phyloP scores from a whole-genome alignment of 1,284 basidiomycete genomes.

The Paramarasmius palmivorus region DNA sequence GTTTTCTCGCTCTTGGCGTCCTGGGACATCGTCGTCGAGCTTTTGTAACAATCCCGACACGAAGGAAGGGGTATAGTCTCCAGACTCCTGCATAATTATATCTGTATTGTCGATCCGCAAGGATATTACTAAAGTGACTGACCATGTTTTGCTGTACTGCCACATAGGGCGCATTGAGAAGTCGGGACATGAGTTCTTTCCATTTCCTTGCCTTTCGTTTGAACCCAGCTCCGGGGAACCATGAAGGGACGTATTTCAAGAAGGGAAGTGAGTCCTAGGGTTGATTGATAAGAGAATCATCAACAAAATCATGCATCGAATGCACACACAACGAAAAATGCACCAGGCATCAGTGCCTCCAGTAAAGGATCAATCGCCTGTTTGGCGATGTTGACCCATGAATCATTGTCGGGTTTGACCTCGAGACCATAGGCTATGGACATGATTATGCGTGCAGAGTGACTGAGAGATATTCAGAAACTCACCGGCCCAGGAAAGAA shows the following conservation, averaged over 20 bases:
- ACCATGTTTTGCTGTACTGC: not conserved
- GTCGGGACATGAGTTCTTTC: not conserved
- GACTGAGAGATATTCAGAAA: not conserved
- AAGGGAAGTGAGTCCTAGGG: not conserved
- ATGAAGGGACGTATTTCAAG: constrained; percentile 2
- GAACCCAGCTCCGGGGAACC: constrained; percentile 7
- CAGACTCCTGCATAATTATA: not conserved
- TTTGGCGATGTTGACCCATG: not conserved
- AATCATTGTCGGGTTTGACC: not conserved
- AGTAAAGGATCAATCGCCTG: not conserved
- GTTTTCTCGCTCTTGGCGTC: not conserved
- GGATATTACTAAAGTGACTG: not conserved
- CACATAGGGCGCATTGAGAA: not conserved
- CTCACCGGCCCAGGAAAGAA: not conserved
- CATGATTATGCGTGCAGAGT: not conserved
- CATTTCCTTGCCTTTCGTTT: not conserved
- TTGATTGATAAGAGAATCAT: not conserved
- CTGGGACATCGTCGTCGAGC: not conserved
- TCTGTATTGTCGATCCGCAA: too few species aligned
- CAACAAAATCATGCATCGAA: not conserved
- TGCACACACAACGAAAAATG: not conserved
- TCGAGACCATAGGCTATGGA: not conserved
- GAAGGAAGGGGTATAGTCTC: not conserved
- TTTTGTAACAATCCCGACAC: not conserved
- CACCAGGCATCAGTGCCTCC: not conserved